Evolutionary conservation across 2,329 filamentous ascomycete species (phyloP), one percentile per base, ranked within the genome.

Genomic region (Curvularia verruculosa): DNA sequence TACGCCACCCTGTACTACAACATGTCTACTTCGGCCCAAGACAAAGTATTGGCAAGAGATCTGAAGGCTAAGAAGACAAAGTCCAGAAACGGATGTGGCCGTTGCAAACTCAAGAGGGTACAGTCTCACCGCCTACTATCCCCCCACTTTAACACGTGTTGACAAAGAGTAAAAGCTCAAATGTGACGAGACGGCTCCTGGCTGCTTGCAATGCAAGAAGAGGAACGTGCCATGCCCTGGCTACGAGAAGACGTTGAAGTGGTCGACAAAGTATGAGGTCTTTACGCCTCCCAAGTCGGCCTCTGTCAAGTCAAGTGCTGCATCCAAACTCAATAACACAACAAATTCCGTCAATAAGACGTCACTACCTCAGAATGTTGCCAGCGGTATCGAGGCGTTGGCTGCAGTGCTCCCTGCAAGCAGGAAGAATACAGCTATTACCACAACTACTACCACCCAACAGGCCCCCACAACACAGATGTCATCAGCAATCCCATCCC

Each of bases 211-310:
- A 54, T 82, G 80, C 65, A 72, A 73, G 48, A 78, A 76, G 50
- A 74, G 77, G 26, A 77, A 77, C 29, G 71, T 77, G n/a, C 58
- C 71, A 24, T 82, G 80, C 58, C 80, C 80, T 29, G 80, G 80
- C 5, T 82, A 81, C 49, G 76, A 77, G 62, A 79, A 80, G 66
- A 77, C 76, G 48, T 64, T 82, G 43, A 79, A 79, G 49, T 82
- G 80, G 80, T 80, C 78, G 9, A 79, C 77, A 45, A 82, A 82
- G 61, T 80, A 82, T 65, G 79, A 82, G 63, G 74, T 80, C n/a
- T 75, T 77, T 50, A 74, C 75, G 36, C 72, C 77, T 12, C 63
- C 65, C 23, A 63, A 15, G 49, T 63, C 60, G 13, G 49, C 63
- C 6, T 60, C 63, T 26, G 56, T 65, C 10, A 68, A 65, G 44